Evolutionary conservation across 768 basidiomycete genomes (phyloP).

Genomic region (Flagelloscypha sp.): DNA sequence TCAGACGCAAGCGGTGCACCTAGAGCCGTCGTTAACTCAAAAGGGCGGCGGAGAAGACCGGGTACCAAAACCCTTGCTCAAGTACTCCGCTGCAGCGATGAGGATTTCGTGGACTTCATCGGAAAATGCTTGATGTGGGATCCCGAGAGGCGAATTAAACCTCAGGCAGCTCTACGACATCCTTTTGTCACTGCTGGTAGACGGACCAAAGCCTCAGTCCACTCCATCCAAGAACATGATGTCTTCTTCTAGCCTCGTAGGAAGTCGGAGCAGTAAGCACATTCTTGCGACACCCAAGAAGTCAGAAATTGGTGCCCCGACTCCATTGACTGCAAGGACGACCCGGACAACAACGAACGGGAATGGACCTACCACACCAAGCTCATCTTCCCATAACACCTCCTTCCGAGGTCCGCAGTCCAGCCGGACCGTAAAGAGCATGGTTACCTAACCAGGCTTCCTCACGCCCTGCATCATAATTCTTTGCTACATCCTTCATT

Average conservation of each 20-base stretch:
- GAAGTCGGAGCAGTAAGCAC: constrained; percentile 43
- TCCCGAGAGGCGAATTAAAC: constrained; percentile 91
- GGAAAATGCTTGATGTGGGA: constrained; percentile 98
- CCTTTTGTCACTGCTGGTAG: constrained; percentile 74
- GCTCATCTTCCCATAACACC: constrained; percentile 43
- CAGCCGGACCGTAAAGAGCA: no score
- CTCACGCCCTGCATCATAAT: no score
- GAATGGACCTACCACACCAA: constrained; percentile 49
- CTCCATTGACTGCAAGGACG: constrained; percentile 74
- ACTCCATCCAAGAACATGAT: constrained; percentile 46
- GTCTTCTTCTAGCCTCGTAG: constrained; percentile 49
- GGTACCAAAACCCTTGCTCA: constrained; percentile 85
- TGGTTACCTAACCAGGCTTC: no score
- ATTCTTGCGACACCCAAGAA: constrained; percentile 74
- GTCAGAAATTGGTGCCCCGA: constrained; percentile 82
- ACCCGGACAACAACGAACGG: constrained; percentile 48
- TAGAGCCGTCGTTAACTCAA: constrained; percentile 90
- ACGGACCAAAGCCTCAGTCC: constrained; percentile 36
- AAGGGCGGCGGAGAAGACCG: constrained; percentile 87
- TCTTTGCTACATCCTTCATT: no score
- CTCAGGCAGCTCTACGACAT: constrained; percentile 86
- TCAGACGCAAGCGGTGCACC: constrained; percentile 90
- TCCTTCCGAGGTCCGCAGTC: no score
- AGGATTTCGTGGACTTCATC: constrained; percentile 94
- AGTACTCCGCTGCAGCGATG: constrained; percentile 87